Base-by-base conservation (phyloP, 208 protist species). In the Herpetomonas muscarum region DNA sequence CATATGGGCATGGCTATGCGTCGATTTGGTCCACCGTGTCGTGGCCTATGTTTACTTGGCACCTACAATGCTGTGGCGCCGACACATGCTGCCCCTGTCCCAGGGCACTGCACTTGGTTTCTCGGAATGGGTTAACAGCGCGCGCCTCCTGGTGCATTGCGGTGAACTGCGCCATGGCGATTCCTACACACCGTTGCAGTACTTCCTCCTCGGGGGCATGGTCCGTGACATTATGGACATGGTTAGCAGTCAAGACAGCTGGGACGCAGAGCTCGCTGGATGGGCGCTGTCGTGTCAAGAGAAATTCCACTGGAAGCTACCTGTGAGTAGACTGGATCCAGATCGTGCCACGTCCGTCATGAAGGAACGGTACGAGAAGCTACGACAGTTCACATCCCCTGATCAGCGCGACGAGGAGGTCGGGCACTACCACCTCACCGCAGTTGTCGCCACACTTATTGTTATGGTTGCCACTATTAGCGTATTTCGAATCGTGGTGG, bases 31-130 rank as follows among this genome's bases (percentile, higher is more conserved):
- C 22, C 51, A 83, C 44, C 67, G 70, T 34, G 57, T 64, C 3
- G 71, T 57, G 48, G 64, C 70, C 37, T 87, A 83, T 48, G 5
- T 74, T 9, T 41, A 78, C 19, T 65, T 90, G 3, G 60, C 76
- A 0, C 53, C 68, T 0, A 56, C 65, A 26, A 75, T 81, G 63
- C 67, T 90, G 3, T 71, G 57, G 42, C 76, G 83, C 0, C 64
- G 62, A 21, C 55, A 60, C 6, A 51, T 90, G 63, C 62, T 90
- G 15, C 83, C 79, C 6, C 53, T 90, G 7, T 46, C 50, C 19
- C 3, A 34, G 12, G 0, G 9, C 13, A 49, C 37, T 53, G 58
- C 10, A 36, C 21, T 5, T 78, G 68, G 67, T 25, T 31, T 10
- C 5, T 62, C 67, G 10, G 62, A 58, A 22, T 85, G 73, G 61